Evolutionary conservation across 108 stramenopile species (phyloP), one percentile per base, ranked within the genome.

Genomic region (Aurantiochytrium sp.): DNA sequence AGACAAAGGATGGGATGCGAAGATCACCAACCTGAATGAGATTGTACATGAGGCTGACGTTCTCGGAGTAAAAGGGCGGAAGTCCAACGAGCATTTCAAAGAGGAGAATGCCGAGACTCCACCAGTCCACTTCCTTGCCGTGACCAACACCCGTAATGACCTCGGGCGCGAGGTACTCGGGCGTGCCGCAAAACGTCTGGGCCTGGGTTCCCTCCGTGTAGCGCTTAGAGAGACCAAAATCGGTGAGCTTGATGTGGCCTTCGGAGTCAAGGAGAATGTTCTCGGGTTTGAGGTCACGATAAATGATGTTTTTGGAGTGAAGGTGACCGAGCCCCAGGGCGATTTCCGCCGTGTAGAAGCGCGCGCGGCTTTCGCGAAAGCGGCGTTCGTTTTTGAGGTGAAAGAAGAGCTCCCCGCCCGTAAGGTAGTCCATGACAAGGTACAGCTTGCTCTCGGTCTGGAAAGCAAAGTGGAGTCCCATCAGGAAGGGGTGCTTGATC

Each of bases 31-130:
- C 94, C 42, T 96, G 91, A 60, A 99, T 99, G 92, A 98, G 97
- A 72, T 98, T 96, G 90, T 98, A 99, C 71, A 99, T 92, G 58
- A 95, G 95, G 87, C 98, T 97, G 12, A 97, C 93, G 90, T 98
- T 97, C 88, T 96, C 93, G 91, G 96, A 96, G 89, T 98, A 99
- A 92, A 99, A 99, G 42, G 99, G 99, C 16, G 99, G 99, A 2
- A 98, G 95, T 14, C 99, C 98, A 0, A 97, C 97, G 8, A 98
- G 92, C 99, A 99, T 99, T 91, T 98, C 99, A 90, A 97, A 99
- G 59, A 98, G 90, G 42, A 99, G 94, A 4, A 98, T 98, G 21
- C 99, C 99, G 23, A 98, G 94, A 88, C 58, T 72, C 93, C 93
- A 93, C 92, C 93, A 93, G 83, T 94, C 93, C 49, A 94, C 93